phyloP scores from a whole-genome alignment of 345 rosid species.

The Syzygium aqueum region DNA sequence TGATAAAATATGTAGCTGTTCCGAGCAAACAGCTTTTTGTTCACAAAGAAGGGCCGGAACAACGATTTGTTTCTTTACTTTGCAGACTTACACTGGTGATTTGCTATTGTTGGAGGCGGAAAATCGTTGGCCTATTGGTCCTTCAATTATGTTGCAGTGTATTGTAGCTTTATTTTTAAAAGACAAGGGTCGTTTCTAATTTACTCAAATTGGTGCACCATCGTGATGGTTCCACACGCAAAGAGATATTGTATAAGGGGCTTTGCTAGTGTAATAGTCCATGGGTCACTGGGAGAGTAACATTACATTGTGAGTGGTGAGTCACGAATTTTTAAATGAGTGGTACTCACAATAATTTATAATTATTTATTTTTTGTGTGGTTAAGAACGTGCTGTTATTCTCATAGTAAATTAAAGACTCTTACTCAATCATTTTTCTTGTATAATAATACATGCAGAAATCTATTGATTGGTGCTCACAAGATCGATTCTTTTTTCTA shows the following conservation, averaged over 20 bases:
- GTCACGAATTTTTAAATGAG: too few relatives aligned
- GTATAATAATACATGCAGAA: neutral
- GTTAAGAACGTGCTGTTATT: too few relatives aligned
- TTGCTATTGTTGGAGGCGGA: neutral
- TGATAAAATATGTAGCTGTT: neutral
- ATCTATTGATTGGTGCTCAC: neutral
- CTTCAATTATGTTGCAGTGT: neutral
- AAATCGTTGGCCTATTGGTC: neutral
- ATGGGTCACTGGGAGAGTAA: too few relatives aligned
- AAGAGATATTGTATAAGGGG: neutral
- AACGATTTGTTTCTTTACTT: neutral
- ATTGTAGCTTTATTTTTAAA: neutral
- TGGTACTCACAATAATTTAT: too few relatives aligned
- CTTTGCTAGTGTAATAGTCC: too few relatives aligned
- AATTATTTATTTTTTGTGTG: too few relatives aligned
- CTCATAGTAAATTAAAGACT: too few relatives aligned
- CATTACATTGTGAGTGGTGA: too few relatives aligned
- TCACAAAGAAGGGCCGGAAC: neutral
- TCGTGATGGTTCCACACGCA: neutral
- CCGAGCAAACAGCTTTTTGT: neutral
- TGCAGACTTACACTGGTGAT: neutral
- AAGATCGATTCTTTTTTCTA: neutral
- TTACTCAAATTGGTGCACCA: neutral
- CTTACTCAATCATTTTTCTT: too few relatives aligned
- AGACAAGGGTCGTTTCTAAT: neutral